These are phyloP conservation scores for Dendrobium officinale DNA, from an alignment of 106 monocot genomes.

Conservation along the genomic window DNA sequence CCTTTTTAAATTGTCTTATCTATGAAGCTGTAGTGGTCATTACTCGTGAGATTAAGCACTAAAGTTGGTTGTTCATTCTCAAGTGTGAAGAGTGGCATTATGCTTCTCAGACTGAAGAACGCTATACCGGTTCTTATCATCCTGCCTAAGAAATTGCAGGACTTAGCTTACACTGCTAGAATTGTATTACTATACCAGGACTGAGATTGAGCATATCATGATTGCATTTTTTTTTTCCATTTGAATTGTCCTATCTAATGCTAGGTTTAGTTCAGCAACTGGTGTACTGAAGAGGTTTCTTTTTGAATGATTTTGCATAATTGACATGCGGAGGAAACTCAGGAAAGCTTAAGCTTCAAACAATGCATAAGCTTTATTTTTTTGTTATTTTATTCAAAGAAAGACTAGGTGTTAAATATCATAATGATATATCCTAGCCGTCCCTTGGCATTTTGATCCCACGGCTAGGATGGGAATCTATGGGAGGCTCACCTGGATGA, in stretches of 20 bases:
- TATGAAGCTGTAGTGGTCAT: not conserved
- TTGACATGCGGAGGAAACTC: not conserved
- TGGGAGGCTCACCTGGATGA: too few species aligned
- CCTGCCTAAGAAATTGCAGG: not conserved
- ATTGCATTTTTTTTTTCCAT: not conserved
- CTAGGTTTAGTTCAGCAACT: not conserved
- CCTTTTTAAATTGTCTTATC: not conserved
- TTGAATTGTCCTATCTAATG: not conserved
- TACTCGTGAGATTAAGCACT: not conserved
- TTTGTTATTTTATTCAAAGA: not conserved
- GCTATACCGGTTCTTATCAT: not conserved
- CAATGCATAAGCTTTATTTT: not conserved
- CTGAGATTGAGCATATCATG: not conserved
- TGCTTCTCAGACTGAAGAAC: not conserved
- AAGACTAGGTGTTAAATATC: not conserved
- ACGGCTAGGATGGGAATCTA: too few species aligned
- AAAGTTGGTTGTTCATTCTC: not conserved
- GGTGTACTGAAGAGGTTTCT: not conserved
- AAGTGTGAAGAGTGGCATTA: not conserved
- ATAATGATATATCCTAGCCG: not conserved
- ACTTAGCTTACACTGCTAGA: not conserved
- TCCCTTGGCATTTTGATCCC: too few species aligned
- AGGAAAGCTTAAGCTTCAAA: not conserved
- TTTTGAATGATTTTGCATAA: not conserved
- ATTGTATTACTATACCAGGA: not conserved